These are phyloP conservation scores for Perkinsus chesapeaki DNA, from an alignment of 169 alveolate genomes.

Conservation along the genomic window DNA sequence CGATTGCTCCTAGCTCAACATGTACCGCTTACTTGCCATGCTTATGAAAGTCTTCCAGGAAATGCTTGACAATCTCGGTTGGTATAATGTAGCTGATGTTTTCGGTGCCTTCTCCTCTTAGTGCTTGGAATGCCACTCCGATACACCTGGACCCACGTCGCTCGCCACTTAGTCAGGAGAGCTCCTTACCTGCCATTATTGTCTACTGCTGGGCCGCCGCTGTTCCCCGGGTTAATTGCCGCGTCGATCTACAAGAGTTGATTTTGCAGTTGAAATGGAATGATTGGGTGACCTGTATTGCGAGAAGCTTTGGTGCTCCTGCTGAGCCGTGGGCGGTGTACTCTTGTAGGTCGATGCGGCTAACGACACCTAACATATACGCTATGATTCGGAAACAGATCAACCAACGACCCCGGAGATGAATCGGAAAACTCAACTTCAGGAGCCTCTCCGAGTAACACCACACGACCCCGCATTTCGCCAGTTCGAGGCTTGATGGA, in stretches of 20 bases:
- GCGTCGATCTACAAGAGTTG: constrained; percentile 35
- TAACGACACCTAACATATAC: constrained; percentile 11
- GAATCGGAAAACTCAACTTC: neutral
- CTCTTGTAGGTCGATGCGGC: constrained; percentile 36
- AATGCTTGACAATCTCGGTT: constrained; percentile 23
- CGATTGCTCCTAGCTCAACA: neutral
- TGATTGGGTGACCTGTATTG: constrained; percentile 10
- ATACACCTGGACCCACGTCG: constrained; percentile 21
- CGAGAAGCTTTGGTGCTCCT: constrained; percentile 39
- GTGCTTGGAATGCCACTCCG: constrained; percentile 46
- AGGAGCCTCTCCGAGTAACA: no score
- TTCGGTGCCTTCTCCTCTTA: constrained; percentile 43
- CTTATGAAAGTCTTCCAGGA: constrained; percentile 29
- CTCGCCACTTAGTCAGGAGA: neutral
- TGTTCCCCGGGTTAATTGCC: constrained; percentile 46
- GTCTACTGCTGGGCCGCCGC: constrained; percentile 53
- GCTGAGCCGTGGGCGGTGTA: constrained; percentile 16
- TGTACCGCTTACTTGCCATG: constrained; percentile 11
- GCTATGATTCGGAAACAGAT: neutral
- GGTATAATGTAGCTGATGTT: constrained; percentile 48
- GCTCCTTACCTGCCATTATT: constrained; percentile 8
- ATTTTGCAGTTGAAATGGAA: neutral
- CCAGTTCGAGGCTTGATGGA: no score
- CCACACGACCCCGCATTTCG: no score
- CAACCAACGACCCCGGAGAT: neutral